These are phyloP conservation scores for Croton laevigatus DNA, from an alignment of 441 rosid species.

Conservation along the genomic window DNA sequence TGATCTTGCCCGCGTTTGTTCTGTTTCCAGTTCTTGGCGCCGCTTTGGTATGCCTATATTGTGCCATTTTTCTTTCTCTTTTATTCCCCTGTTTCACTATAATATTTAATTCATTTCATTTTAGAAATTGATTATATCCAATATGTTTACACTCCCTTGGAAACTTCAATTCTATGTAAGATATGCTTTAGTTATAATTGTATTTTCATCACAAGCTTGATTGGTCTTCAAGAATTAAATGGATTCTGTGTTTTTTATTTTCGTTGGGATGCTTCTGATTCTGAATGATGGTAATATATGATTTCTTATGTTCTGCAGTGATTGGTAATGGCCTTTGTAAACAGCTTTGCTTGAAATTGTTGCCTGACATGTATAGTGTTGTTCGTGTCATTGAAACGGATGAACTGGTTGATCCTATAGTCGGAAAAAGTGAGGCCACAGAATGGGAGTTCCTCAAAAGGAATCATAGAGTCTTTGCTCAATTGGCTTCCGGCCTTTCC, in stretches of 20 bases:
- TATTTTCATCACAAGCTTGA: not conserved
- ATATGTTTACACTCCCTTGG: not conserved
- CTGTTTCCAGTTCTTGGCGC: conserved; percentile 42
- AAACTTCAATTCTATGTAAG: not conserved
- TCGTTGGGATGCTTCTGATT: not conserved
- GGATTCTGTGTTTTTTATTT: not conserved
- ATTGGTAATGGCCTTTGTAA: conserved; percentile 48
- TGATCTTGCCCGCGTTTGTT: conserved; percentile 43
- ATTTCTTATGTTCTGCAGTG: conserved; percentile 42
- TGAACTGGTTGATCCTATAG: conserved; percentile 24
- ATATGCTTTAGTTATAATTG: not conserved
- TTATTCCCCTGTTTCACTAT: not conserved
- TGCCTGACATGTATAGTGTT: conserved; percentile 48
- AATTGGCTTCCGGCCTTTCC: conserved; percentile 45
- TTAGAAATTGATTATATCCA: not conserved
- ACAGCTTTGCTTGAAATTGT: conserved; percentile 58
- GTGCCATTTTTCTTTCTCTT: not conserved
- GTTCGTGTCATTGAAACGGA: conserved; percentile 41
- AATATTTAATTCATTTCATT: not conserved
- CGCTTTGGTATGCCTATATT: conserved; percentile 29
- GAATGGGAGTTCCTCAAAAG: conserved; percentile 34
- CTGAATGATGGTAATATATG: not conserved
- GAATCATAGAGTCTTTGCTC: conserved; percentile 61
- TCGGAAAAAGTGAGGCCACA: conserved; percentile 33
- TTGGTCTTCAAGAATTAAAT: not conserved